phyloP scores from a whole-genome alignment of 2,329 filamentous ascomycete species.

The Aspergillus uvarum region DNA sequence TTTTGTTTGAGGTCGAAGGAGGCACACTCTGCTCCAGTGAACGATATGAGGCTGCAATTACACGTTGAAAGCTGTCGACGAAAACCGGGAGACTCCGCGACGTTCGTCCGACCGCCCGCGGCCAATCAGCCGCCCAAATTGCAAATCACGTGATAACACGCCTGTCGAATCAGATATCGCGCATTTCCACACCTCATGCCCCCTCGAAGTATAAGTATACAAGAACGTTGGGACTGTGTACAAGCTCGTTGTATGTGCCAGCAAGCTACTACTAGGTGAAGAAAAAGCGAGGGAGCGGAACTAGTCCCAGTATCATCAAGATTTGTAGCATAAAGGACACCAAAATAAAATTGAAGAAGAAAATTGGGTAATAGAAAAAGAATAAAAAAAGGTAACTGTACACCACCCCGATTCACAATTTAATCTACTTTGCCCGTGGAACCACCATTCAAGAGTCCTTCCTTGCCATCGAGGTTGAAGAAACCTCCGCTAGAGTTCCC shows the following conservation, averaged over 20 bases:
- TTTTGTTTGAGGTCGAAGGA: conserved; percentile 27
- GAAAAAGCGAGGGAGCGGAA: no score
- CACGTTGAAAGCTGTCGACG: conserved; percentile 24
- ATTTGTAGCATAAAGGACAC: conserved; percentile 11
- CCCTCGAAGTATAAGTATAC: background rate
- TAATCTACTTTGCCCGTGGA: conserved; percentile 50
- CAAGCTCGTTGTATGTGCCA: no score
- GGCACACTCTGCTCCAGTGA: conserved; percentile 25
- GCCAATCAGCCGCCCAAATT: conserved; percentile 29
- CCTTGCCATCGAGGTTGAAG: conserved; percentile 51
- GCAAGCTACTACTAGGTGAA: no score
- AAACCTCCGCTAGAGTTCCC: conserved; percentile 41
- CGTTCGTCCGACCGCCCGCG: conserved; percentile 14
- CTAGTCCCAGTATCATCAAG: background rate
- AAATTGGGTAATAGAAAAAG: conserved; percentile 26
- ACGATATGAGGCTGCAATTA: conserved; percentile 18
- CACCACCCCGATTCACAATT: conserved; percentile 25
- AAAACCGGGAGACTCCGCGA: conserved; percentile 38
- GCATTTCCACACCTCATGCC: conserved; percentile 15
- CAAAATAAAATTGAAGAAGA: conserved; percentile 7
- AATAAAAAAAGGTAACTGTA: conserved; percentile 33
- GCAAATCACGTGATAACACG: conserved; percentile 20
- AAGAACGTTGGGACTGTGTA: background rate
- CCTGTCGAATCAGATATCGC: conserved; percentile 19
- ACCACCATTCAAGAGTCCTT: conserved; percentile 45